Percentiles rank a stretch among this genome's conserved stretches.
phyloP scores from a whole-genome alignment of 257 asterid genomes.

The Nicotiana otophora region DNA sequence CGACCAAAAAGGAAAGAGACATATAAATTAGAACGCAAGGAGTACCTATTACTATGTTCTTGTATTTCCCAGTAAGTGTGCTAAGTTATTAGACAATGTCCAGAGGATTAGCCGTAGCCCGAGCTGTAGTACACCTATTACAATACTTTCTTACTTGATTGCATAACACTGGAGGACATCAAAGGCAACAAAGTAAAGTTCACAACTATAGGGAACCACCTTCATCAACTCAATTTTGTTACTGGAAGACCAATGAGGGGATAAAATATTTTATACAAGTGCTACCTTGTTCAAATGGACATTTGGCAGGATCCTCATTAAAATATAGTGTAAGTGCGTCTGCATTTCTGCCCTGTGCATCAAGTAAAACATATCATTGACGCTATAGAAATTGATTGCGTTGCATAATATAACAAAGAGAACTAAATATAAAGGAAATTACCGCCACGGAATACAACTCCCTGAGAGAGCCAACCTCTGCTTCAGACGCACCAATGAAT shows the following conservation, averaged over 20 bases:
- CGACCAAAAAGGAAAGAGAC: no score
- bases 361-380: slow-evolving; percentile 15
- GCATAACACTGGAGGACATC: not conserved
- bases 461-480: slow-evolving; percentile 66
- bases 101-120: not conserved
- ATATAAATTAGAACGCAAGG: no score
- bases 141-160: not conserved
- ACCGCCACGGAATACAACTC: slow-evolving; percentile 79
- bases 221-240: slow-evolving; percentile 2
- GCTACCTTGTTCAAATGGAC: slow-evolving; percentile 92
- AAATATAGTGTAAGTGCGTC: slow-evolving; percentile 82
- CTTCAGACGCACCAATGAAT: slow-evolving; percentile 74
- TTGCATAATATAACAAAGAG: slow-evolving; percentile 1
- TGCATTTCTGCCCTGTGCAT: slow-evolving; percentile 77
- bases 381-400: slow-evolving; percentile 1
- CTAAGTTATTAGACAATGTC: not conserved
- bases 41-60: not conserved
- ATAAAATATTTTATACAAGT: not conserved
- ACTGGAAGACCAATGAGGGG: not conserved
- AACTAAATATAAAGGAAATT: slow-evolving; percentile 21
- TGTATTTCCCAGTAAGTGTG: not conserved
- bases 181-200: not conserved
- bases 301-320: slow-evolving; percentile 81
- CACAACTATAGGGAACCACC: not conserved
- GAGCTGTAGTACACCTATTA: not conserved